Conservation (phyloP, 1,284 basidiomycete genomes). For the Ustilago tritici region DNA sequence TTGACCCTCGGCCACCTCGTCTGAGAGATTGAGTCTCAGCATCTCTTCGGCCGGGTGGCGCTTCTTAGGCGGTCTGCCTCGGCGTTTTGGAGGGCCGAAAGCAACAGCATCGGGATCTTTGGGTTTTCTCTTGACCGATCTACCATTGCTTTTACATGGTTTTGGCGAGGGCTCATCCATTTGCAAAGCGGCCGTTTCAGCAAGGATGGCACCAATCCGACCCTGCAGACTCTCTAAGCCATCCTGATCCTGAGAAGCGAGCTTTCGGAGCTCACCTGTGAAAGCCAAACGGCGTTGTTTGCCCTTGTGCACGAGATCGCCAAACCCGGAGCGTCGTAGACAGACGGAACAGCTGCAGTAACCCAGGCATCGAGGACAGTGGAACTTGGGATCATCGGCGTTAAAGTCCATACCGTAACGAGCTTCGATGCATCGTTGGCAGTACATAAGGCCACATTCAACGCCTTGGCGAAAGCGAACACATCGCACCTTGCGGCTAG, state of each 20-base stretch:
- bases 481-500: conserved; percentile 50
- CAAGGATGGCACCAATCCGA: conserved; percentile 10
- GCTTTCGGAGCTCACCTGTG: conserved; percentile 16
- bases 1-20: conserved; percentile 25
- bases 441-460: conserved; percentile 36
- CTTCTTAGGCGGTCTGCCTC: conserved; percentile 33
- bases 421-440: conserved; percentile 36
- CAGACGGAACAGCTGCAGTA: conserved; percentile 56
- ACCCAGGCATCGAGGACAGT: conserved; percentile 47
- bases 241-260: conserved; percentile 1
- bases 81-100: conserved; percentile 7
- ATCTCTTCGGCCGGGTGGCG: conserved; percentile 4
- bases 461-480: conserved; percentile 13
- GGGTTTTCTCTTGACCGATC: conserved; percentile 1
- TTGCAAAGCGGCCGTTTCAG: conserved; percentile 2
- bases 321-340: conserved; percentile 32
- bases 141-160: conserved; percentile 5
- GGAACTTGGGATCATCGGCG: conserved; percentile 21
- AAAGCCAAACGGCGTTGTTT: conserved; percentile 19
- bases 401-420: conserved; percentile 40
- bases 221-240: conserved; percentile 12
- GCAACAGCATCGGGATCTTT: background rate
- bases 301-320: conserved; percentile 20
- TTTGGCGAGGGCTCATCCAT: conserved; percentile 1
- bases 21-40: conserved; percentile 16